Evolutionary conservation across 257 asterid species (phyloP), one percentile per base, ranked within the genome.

Genomic region (Thymus quinquecostatus): DNA sequence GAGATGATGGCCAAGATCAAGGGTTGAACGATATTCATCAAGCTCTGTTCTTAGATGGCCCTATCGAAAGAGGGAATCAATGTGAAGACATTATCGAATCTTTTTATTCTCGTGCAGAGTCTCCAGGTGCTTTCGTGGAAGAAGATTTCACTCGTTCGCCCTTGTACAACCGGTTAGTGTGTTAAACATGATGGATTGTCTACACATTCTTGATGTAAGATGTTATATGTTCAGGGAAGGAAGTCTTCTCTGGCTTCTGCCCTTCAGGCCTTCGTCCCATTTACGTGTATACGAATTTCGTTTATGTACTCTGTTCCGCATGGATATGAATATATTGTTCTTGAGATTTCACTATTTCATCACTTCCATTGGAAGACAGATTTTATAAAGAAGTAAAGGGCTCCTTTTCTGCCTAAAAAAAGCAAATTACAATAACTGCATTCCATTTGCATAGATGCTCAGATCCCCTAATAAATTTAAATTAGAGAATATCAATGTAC

Each of bases 401-500:
- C 34, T 7, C 36, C 4, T 53, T 53, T 53, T 30, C n/a, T 50
- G 56, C 56, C 44, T 38, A 38, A 38, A 38, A 3, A 38, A 38
- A 38, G 5, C 44, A 57, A 45, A 41, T 29, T 30, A 30, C 21
- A 32, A 5, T 57, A 41, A 58, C 38, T 70, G n/a, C 9, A 69
- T 32, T 34, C 27, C 41, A 28, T 30, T 32, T 21, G 12, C 41
- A 28, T 30, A 40, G 13, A 60, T 54, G 29, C 43, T 70, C 50
- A 55, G 29, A 61, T 53, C 70, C 34, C 41, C 75, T 48, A 29
- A 54, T 51, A 10, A 14, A 49, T 12, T 27, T 54, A 50, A 65
- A 66, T 29, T 36, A 36, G 62, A 64, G 57, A 70, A 70, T 74
- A 77, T 81, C 80, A 56, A 48, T 21, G 5, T 69, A 59, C 48